Evolutionary conservation across 2,329 filamentous ascomycete genomes (phyloP), one percentile per base, ranked within the genome.

Genomic region (Aspergillus puulaauensis): DNA sequence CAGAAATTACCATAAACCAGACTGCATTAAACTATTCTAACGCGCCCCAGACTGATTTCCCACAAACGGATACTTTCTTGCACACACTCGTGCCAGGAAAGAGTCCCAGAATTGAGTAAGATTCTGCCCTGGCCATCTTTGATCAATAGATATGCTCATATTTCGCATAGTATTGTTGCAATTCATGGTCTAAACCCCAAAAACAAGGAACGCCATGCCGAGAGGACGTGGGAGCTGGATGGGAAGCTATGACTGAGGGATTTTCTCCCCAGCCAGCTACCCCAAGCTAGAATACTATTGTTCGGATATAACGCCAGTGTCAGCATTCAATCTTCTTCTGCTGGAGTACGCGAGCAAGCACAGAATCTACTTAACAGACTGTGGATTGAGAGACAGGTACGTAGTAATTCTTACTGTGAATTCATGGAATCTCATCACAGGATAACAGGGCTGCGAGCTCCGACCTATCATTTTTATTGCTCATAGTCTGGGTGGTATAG

Each of bases 221-320:
- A 65, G 44, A 35, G 44, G 43, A 66, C 64, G 12, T 67, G 65
- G 65, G 63, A 59, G 27, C 54, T 54, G 23, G 55, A 49, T 27
- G 59, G 56, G 7, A 65, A 64, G 40, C 21, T 66, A 45, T 63
- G 60, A 62, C 54, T 64, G 35, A 53, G 52, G 23, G 65, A 67
- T 51, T 64, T 68, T 24, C 58, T 69, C 12, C 66, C 66, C 15
- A 52, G 19, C 9, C 54, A 62, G 21, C n/a, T 69, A 15, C 65
- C 63, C 41, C 62, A 50, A 15, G 65, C 65, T 1, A 62, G 67
- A 40, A 61, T 68, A 12, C 50, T 69, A 8, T 54, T 63, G 17
- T 69, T 67, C 51, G 62, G 67, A n/a, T 69, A 69, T 48, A 70
- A 68, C 41, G 65, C 68, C 24, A 64, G 61, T n/a, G 60, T 70